Evolutionary conservation across 1,284 basidiomycete genomes (phyloP).

Genomic region (Heterobasidion occidentale): DNA sequence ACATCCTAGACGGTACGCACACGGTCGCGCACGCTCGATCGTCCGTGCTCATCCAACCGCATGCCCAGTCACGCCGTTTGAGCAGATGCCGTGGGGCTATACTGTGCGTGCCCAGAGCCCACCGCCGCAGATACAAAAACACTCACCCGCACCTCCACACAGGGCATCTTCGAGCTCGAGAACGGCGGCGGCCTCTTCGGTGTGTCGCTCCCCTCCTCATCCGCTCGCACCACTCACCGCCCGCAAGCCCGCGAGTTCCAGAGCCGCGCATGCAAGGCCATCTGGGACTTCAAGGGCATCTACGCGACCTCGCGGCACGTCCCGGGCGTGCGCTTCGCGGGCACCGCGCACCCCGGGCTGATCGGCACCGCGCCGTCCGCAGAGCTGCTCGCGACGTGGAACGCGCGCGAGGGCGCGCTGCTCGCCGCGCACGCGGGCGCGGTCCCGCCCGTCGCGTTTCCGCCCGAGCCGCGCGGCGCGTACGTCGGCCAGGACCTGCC

Average conservation of each 20-base stretch:
- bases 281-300: slow-evolving; percentile 72
- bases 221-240: neutral
- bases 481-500: slow-evolving; percentile 64
- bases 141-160: neutral
- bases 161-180: slow-evolving; percentile 69
- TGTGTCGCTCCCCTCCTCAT: slow-evolving; percentile 17
- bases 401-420: slow-evolving; percentile 61
- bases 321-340: slow-evolving; percentile 73
- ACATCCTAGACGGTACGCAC: slow-evolving; percentile 62
- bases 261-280: slow-evolving; percentile 66
- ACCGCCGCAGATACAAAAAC: too few relatives aligned
- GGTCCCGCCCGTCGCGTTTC: slow-evolving; percentile 62
- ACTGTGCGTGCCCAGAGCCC: slow-evolving; percentile 35
- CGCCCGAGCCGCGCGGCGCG: slow-evolving; percentile 52
- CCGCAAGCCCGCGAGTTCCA: slow-evolving; percentile 55
- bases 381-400: slow-evolving; percentile 70
- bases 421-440: slow-evolving; percentile 46
- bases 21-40: too few relatives aligned
- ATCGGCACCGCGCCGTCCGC: slow-evolving; percentile 71
- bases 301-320: slow-evolving; percentile 70
- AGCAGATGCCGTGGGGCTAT: slow-evolving; percentile 78
- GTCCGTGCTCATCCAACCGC: neutral
- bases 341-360: slow-evolving; percentile 70
- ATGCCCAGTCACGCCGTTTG: slow-evolving; percentile 53
- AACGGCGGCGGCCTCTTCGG: slow-evolving; percentile 75